Conservation (phyloP, 164 flowering plant genomes). For the Chloranthus sessilifolius region DNA sequence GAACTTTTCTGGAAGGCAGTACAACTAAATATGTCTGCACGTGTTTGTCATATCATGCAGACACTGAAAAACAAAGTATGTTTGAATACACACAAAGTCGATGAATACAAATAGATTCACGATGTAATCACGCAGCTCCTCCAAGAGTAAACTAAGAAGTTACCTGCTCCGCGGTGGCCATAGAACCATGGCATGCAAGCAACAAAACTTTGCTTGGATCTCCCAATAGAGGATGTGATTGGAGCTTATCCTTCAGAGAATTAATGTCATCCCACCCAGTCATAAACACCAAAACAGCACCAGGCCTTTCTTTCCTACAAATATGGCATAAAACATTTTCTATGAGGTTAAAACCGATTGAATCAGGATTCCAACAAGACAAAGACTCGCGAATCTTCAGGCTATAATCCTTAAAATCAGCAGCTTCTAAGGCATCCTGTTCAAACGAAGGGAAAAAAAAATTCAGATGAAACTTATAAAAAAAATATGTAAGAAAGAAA, state of each 20-base stretch:
- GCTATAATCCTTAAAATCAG: slow-evolving; percentile 58
- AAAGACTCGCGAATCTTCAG: slow-evolving; percentile 63
- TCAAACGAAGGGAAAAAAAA: slow-evolving; percentile 5
- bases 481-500: not conserved
- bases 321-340: slow-evolving; percentile 71
- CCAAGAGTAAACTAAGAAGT: slow-evolving; percentile 3
- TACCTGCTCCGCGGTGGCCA: slow-evolving; percentile 99
- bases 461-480: not conserved
- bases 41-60: too few species aligned
- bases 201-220: slow-evolving; percentile 70
- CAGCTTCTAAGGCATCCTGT: slow-evolving; percentile 73
- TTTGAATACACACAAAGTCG: too few species aligned
- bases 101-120: too few species aligned
- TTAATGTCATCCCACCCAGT: slow-evolving; percentile 99
- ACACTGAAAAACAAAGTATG: too few species aligned
- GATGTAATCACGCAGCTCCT: too few species aligned
- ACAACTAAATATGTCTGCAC: too few species aligned
- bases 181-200: slow-evolving; percentile 95
- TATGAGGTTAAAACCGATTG: slow-evolving; percentile 84
- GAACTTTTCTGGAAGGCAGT: too few species aligned
- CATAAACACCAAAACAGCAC: slow-evolving; percentile 93
- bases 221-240: slow-evolving; percentile 65
- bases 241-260: slow-evolving; percentile 82
- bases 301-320: slow-evolving; percentile 72
- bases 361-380: slow-evolving; percentile 94